phyloP scores from a whole-genome alignment of 495 filamentous ascomycete species.

The Hyaloscypha bicolor region DNA sequence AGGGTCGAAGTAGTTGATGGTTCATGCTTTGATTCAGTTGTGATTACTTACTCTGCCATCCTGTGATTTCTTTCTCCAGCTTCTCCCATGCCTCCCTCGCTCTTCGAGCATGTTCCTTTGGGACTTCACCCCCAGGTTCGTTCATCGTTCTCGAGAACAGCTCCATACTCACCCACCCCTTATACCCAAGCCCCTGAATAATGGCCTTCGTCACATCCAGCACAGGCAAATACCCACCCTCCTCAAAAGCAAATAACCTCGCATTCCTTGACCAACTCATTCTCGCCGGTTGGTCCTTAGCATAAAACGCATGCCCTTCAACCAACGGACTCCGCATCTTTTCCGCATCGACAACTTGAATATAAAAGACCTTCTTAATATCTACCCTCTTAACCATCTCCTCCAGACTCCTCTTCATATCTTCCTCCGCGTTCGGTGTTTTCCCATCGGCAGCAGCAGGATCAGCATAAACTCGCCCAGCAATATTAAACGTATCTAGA shows the following conservation, averaged over 20 bases:
- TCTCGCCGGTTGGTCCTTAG: constrained; percentile 60
- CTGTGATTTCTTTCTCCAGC: constrained; percentile 50
- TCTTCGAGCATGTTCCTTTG: constrained; percentile 63
- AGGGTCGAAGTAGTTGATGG: too few species aligned
- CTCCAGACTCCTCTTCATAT: constrained; percentile 57
- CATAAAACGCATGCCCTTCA: constrained; percentile 64
- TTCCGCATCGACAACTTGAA: constrained; percentile 82
- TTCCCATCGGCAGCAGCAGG: constrained; percentile 56
- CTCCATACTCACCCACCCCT: constrained; percentile 77
- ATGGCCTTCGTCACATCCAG: constrained; percentile 62
- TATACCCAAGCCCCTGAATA: constrained; percentile 58
- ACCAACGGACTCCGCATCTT: constrained; percentile 59
- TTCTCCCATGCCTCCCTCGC: constrained; percentile 66
- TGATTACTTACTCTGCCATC: constrained; percentile 25
- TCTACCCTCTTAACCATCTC: constrained; percentile 59
- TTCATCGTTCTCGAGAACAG: constrained; percentile 72
- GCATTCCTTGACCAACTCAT: constrained; percentile 85
- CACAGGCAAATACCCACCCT: constrained; percentile 74
- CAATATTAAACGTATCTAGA: constrained; percentile 82
- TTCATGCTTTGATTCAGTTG: too few species aligned
- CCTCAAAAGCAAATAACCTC: constrained; percentile 73
- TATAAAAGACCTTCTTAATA: constrained; percentile 70
- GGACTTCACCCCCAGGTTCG: constrained; percentile 53
- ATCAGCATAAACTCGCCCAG: constrained; percentile 73
- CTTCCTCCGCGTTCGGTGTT: constrained; percentile 58